Percentiles rank a stretch among this genome's conserved stretches.
Evolutionary conservation across 352 stramenopile genomes (phyloP).

Genomic region (Phytophthora pseudosyringae): DNA sequence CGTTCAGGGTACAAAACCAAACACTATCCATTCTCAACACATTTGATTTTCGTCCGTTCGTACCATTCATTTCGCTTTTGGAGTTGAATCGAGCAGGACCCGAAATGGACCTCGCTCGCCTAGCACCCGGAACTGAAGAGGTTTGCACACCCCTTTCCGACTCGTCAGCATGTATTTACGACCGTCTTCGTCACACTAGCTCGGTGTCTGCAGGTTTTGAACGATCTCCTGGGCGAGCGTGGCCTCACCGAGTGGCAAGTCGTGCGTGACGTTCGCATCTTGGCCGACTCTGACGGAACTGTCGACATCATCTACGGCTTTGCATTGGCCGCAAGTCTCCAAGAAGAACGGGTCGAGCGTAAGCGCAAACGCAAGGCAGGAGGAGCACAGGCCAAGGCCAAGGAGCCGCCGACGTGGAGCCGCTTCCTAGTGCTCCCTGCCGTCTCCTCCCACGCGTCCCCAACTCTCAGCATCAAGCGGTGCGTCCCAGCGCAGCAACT

Average conservation of each 20-base stretch:
- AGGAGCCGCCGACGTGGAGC: slow-evolving; percentile 25
- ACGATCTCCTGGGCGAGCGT: slow-evolving; percentile 48
- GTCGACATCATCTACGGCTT: slow-evolving; percentile 48
- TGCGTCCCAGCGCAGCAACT: slow-evolving; percentile 11
- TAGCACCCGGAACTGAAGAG: slow-evolving; percentile 28
- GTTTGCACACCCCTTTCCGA: slow-evolving; percentile 9
- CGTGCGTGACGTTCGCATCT: slow-evolving; percentile 23
- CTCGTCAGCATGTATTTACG: not conserved
- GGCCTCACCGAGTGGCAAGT: slow-evolving; percentile 46
- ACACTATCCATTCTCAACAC: no score
- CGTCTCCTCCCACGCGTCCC: slow-evolving; percentile 8
- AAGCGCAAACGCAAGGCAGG: slow-evolving; percentile 46
- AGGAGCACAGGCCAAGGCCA: not conserved
- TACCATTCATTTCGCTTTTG: slow-evolving; percentile 20
- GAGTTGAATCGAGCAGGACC: not conserved
- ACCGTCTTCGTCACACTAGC: not conserved
- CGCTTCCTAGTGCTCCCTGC: slow-evolving; percentile 50
- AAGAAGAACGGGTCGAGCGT: slow-evolving; percentile 48
- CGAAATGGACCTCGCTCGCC: slow-evolving; percentile 20
- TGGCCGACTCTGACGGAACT: slow-evolving; percentile 15
- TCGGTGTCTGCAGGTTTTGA: slow-evolving; percentile 41
- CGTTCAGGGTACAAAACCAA: no score
- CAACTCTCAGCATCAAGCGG: slow-evolving; percentile 49
- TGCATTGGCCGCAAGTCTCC: slow-evolving; percentile 28
- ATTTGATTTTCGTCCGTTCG: no score